phyloP scores from a whole-genome alignment of 306 rosid species.

The Cicer yamashitae region DNA sequence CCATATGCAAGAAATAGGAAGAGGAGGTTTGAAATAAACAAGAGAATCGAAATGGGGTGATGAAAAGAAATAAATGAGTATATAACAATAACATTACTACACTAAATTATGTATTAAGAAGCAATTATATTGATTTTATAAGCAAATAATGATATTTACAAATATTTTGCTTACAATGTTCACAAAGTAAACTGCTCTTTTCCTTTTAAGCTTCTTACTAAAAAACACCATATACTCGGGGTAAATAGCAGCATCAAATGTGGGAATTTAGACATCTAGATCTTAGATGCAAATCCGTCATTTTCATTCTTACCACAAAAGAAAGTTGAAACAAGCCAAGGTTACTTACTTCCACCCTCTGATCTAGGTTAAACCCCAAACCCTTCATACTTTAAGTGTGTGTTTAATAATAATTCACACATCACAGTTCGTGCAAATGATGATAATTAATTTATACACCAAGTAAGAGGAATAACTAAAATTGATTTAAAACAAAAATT shows the following conservation, averaged over 20 bases:
- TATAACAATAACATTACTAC: neutral
- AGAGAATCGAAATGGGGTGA: too few relatives aligned
- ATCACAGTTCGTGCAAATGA: constrained; percentile 22
- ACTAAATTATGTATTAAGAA: constrained; percentile 2
- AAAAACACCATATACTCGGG: neutral
- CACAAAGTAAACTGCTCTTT: constrained; percentile 2
- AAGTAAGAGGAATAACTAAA: constrained; percentile 21
- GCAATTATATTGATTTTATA: neutral
- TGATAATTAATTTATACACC: neutral
- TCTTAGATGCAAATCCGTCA: neutral
- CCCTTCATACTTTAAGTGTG: neutral
- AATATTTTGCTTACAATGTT: neutral
- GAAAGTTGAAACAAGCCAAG: neutral
- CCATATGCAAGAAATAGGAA: neutral
- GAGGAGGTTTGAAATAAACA: too few relatives aligned
- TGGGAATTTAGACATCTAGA: neutral
- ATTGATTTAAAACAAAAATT: neutral
- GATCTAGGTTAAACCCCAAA: constrained; percentile 5
- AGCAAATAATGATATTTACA: neutral
- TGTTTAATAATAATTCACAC: constrained; percentile 6
- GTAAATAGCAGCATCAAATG: neutral
- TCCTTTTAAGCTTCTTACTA: neutral
- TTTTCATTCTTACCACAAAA: constrained; percentile 7
- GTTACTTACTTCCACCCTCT: neutral
- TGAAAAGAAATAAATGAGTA: neutral